phyloP scores from a whole-genome alignment of 2,329 filamentous ascomycete species.

The Tolypocladium ophioglossoides region DNA sequence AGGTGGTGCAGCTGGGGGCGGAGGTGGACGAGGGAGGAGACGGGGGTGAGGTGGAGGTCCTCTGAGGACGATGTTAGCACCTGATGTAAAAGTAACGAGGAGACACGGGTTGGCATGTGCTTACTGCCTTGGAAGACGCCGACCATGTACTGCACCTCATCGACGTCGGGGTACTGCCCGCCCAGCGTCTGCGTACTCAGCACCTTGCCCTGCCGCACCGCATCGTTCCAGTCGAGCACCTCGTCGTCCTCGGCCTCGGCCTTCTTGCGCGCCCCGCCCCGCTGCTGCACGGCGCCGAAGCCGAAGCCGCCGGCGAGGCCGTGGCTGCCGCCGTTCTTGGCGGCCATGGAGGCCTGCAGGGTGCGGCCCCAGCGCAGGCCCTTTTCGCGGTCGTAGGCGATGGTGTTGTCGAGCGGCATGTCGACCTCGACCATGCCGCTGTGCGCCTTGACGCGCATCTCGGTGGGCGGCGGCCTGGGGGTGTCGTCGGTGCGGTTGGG shows the following conservation, averaged over 20 bases:
- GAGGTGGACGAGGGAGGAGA: slow-evolving; percentile 76
- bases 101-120: slow-evolving; percentile 19
- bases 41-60: slow-evolving; percentile 75
- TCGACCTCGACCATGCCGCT: slow-evolving; percentile 87
- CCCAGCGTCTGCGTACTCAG: slow-evolving; percentile 75
- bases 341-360: slow-evolving; percentile 48
- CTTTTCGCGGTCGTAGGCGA: slow-evolving; percentile 74
- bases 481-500: slow-evolving; percentile 60
- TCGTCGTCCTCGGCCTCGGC: slow-evolving; percentile 35
- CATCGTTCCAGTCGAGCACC: slow-evolving; percentile 51
- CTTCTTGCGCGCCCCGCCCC: slow-evolving; percentile 18
- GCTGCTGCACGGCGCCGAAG: slow-evolving; percentile 38
- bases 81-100: background rate
- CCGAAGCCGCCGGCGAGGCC: slow-evolving; percentile 66
- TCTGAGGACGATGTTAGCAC: slow-evolving; percentile 33
- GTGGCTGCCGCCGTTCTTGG: slow-evolving; percentile 54
- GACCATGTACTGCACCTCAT: slow-evolving; percentile 77
- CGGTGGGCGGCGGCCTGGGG: slow-evolving; percentile 43
- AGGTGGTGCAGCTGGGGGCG: slow-evolving; percentile 89
- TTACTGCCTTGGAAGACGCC: slow-evolving; percentile 78
- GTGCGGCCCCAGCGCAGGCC: slow-evolving; percentile 76
- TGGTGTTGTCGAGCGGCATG: slow-evolving; percentile 63
- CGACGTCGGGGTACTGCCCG: slow-evolving; percentile 62
- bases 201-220: slow-evolving; percentile 59
- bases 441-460: slow-evolving; percentile 71